phyloP scores from a whole-genome alignment of 768 basidiomycete species.

The Russula olivacea region DNA sequence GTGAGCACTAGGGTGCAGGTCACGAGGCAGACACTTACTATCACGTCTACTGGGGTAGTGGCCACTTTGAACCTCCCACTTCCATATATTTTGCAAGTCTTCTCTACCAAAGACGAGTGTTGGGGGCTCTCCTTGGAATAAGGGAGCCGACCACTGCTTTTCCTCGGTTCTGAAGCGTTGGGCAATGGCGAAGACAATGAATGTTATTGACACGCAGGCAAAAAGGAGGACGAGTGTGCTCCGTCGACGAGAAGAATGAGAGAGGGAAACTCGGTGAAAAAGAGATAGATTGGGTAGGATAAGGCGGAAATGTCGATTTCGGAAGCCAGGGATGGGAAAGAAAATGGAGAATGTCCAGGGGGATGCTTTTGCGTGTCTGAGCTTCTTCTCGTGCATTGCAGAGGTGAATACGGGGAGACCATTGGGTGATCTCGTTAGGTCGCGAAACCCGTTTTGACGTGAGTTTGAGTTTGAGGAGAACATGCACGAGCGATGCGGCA shows the following conservation, averaged over 20 bases:
- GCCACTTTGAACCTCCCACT: conserved; percentile 91
- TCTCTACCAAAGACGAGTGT: conserved; percentile 71
- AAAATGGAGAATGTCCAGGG: conserved; percentile 58
- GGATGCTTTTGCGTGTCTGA: conserved; percentile 38
- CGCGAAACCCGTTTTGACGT: conserved; percentile 43
- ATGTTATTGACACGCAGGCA: conserved; percentile 42
- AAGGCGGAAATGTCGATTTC: conserved; percentile 50
- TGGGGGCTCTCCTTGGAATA: conserved; percentile 50
- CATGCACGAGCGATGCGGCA: conserved; percentile 28
- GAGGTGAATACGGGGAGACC: conserved; percentile 47
- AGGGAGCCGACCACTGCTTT: conserved; percentile 53
- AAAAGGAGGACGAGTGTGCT: conserved; percentile 50
- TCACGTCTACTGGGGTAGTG: conserved; percentile 83
- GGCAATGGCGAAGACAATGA: conserved; percentile 53
- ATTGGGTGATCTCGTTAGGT: conserved; percentile 40
- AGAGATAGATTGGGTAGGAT: conserved; percentile 55
- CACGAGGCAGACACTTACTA: conserved; percentile 45
- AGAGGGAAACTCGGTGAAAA: conserved; percentile 49
- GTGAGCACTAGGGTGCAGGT: conserved; percentile 6
- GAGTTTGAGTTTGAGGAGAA: conserved; percentile 42
- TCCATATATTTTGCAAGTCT: conserved; percentile 87
- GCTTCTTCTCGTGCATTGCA: conserved; percentile 61
- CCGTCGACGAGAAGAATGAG: conserved; percentile 54
- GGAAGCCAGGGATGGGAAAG: conserved; percentile 55
- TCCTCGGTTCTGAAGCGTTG: conserved; percentile 56